These are phyloP conservation scores for Fraxinus greggii DNA, from an alignment of 305 asterid species.

Conservation along the genomic window DNA sequence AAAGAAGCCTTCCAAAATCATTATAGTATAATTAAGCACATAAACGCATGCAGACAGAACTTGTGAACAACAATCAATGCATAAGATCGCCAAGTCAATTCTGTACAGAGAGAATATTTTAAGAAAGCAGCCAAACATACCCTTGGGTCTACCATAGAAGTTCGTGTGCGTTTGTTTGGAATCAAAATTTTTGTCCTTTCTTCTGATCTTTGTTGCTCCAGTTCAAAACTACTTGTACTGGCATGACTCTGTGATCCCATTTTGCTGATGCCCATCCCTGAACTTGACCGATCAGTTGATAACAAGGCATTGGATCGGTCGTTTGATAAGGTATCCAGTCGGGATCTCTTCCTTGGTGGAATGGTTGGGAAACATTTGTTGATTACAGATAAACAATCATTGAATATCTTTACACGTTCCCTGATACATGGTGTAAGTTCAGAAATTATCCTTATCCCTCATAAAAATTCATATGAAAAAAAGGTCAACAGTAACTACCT, in stretches of 20 bases:
- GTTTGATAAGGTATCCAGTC: slow-evolving; percentile 63
- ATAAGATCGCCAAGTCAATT: not conserved
- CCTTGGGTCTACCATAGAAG: slow-evolving; percentile 73
- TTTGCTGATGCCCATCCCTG: slow-evolving; percentile 52
- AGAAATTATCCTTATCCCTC: slow-evolving; percentile 15
- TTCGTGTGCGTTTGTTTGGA: slow-evolving; percentile 91
- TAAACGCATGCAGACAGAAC: not conserved
- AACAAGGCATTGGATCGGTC: slow-evolving; percentile 61
- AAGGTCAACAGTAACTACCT: slow-evolving; percentile 47
- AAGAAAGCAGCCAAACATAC: slow-evolving; percentile 38
- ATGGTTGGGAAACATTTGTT: slow-evolving; percentile 81
- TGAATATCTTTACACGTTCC: slow-evolving; percentile 89
- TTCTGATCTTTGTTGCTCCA: slow-evolving; percentile 68
- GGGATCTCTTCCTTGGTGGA: slow-evolving; percentile 85
- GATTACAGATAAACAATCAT: slow-evolving; percentile 71
- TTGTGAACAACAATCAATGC: slow-evolving; percentile 4
- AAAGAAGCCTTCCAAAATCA: not conserved
- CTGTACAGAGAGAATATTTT: not conserved
- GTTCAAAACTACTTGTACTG: slow-evolving; percentile 55
- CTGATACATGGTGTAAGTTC: slow-evolving; percentile 44
- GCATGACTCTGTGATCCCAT: slow-evolving; percentile 63
- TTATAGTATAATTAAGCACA: not conserved
- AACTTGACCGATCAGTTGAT: slow-evolving; percentile 59
- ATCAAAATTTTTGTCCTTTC: slow-evolving; percentile 57
- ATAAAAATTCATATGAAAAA: slow-evolving; percentile 15